These are phyloP conservation scores for Theobroma grandiflorum DNA, from an alignment of 441 rosid genomes.

Conservation along the genomic window DNA sequence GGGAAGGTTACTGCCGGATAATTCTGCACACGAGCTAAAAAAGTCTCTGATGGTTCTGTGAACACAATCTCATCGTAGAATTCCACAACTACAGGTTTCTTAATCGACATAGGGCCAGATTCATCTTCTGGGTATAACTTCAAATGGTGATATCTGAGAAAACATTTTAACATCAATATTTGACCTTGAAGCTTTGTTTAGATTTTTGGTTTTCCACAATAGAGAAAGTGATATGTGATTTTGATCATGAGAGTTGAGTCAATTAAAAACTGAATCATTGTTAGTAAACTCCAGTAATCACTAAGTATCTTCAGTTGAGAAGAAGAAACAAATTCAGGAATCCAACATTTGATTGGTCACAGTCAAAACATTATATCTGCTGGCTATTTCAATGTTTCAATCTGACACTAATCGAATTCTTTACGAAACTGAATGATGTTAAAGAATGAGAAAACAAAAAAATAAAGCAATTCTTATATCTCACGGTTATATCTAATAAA, in stretches of 20 bases:
- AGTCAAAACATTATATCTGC: neutral
- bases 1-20: conserved; percentile 62
- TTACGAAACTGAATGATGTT: neutral
- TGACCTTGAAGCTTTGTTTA: neutral
- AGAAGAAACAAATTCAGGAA: neutral
- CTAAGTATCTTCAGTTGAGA: neutral
- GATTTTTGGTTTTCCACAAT: neutral
- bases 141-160: conserved; percentile 56
- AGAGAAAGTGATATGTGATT: neutral
- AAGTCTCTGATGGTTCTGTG: conserved; percentile 61
- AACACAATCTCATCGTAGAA: conserved; percentile 60
- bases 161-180: conserved; percentile 3
- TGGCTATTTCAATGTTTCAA: neutral
- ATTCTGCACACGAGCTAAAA: conserved; percentile 60
- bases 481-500: neutral
- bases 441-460: neutral
- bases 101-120: conserved; percentile 55
- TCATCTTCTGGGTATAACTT: conserved; percentile 67
- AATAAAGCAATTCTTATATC: neutral
- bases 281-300: neutral
- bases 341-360: neutral
- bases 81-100: conserved; percentile 67
- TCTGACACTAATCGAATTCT: neutral
- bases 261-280: neutral
- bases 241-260: neutral